Base-by-base conservation (phyloP, 2,329 filamentous ascomycete genomes). In the Metarhizium brunneum region DNA sequence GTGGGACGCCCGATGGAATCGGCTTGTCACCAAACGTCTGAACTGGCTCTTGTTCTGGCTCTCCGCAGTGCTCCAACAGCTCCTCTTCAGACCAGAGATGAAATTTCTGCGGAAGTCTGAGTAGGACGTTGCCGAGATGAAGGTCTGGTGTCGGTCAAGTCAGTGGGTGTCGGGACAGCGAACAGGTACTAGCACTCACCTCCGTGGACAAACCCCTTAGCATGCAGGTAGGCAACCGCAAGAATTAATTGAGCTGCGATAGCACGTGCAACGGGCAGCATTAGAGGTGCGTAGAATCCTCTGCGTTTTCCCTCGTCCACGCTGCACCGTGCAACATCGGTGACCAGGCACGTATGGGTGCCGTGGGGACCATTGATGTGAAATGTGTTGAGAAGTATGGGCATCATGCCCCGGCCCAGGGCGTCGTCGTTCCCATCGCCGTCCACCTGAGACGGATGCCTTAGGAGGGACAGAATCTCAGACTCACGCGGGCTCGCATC, bases 291-390 rank as follows among this genome's bases (percentile, higher is more conserved):
- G 14, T 45, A 6, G 59, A 50, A 38, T 62, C 60, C 55, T 61
- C 38, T 25, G 42, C n/a, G n/a, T 47, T 13, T 61, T 42, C 59
- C 61, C 20, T 60, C 61, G 16, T 54, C 49, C 5, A 63, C 47
- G 43, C 61, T 62, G 59, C 63, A 63, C 60, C 60, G 59, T 2
- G 61, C 61, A n/a, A 60, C 58, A 10, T 60, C 61, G 13, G 63
- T 63, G 36, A 63, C 61, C 40, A 63, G 38, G 16, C 61, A 63
- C 11, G 57, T 60, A 35, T 63, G 61, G 30, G 59, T 59, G 8
- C 61, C 61, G 54, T 63, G 59, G 5, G 61, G 61, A 1, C 61
- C 61, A 10, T 61, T 55, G 40, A 63, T 57, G 55, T 60, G 54
- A 43, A 63, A 63, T 25, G 56, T 58, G 35, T 63, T 59, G 13